Evolutionary conservation across 768 basidiomycete species (phyloP), one percentile per base, ranked within the genome.

Genomic region (Serendipita vermifera): DNA sequence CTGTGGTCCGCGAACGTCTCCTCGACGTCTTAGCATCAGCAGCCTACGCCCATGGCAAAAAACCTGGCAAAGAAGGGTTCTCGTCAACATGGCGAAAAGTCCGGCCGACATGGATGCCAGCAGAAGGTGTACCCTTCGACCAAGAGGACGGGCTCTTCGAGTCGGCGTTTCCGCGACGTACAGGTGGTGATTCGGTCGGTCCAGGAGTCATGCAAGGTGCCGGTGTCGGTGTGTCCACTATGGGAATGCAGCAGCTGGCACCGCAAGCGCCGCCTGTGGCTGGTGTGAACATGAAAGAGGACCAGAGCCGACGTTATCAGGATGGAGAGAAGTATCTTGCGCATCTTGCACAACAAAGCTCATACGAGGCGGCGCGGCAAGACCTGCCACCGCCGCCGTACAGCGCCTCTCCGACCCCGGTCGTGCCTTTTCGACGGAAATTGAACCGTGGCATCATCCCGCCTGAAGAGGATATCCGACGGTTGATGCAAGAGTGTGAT

Each of bases 21-120:
- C 69, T 88, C 58, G 83, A 89, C 60, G 83, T 92, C 0, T 71
- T 96, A 3, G 87, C 82, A 2, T 88, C 86, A 20, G 84, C 90
- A 5, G 83, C 85, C 1, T 92, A 77, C 64, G 76, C 80, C 13
- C 81, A 76, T 65, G 75, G 78, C 54, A 60, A 57, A 62, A 67
- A 51, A 64, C 64, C 20, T 60, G 66, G 56, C 39, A 71, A 71
- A 55, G 81, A 73, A 59, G 73, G 81, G 17, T 85, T 91, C 61
- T 77, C 80, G 9, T 73, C 75, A 4, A 71, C 89, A 26, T 96
- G 91, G 91, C 76, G 75, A 59, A 84, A 82, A 63, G 77, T 93
- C 33, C 90, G 88, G 63, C 78, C 84, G 6, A 68, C 72, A 11
- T 83, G 86, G 60, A 87, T 89, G 64, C 87, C 91, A 1, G 88